phyloP scores from a whole-genome alignment of 2,329 filamentous ascomycete species.

The Camillea tinctor region DNA sequence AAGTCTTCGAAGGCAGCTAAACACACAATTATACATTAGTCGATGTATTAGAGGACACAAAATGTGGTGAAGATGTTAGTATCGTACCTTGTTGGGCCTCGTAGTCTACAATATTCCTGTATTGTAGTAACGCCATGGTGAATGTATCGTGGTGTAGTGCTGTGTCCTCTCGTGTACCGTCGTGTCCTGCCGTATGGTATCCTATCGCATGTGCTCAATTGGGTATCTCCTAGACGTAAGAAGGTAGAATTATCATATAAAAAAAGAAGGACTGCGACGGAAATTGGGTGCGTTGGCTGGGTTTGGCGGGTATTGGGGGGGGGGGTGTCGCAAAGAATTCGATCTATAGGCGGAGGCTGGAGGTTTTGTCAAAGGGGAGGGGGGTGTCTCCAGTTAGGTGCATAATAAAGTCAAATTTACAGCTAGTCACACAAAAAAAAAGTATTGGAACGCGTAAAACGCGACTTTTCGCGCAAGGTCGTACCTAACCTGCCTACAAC shows the following conservation, averaged over 20 bases:
- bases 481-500: no score
- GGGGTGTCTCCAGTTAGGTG: slow-evolving; percentile 8
- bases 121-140: slow-evolving; percentile 81
- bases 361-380: slow-evolving; percentile 22
- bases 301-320: no score
- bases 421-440: no score
- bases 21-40: slow-evolving; percentile 30
- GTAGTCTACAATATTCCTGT: slow-evolving; percentile 81
- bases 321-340: slow-evolving; percentile 3
- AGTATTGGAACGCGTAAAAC: slow-evolving; percentile 20
- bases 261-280: slow-evolving; percentile 22
- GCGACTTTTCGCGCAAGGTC: slow-evolving; percentile 32
- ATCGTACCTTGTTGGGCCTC: slow-evolving; percentile 74
- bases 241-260: slow-evolving; percentile 19
- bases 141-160: background rate
- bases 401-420: background rate
- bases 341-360: background rate
- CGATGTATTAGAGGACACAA: background rate
- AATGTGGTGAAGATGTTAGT: background rate
- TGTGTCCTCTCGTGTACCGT: no score
- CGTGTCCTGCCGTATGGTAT: no score
- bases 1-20: slow-evolving; percentile 84
- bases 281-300: slow-evolving; percentile 26
- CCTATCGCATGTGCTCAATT: slow-evolving; percentile 7
- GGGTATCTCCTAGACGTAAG: slow-evolving; percentile 1